Base-by-base conservation (phyloP, 2,329 filamentous ascomycete species). In the Claviceps paspali region DNA sequence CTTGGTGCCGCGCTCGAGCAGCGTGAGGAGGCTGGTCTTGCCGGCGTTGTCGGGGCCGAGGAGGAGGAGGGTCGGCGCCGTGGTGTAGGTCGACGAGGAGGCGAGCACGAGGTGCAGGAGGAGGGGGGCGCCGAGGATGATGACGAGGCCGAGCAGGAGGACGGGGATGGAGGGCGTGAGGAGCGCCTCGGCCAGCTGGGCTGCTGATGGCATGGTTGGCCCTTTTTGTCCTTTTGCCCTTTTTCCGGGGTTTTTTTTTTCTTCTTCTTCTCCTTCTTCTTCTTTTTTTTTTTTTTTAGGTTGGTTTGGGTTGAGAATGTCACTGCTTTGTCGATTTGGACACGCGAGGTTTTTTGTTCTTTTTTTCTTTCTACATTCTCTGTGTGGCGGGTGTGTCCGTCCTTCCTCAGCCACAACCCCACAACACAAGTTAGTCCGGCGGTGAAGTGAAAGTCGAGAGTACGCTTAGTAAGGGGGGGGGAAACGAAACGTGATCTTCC, bases 21-120 rank as follows among this genome's bases (percentile, higher is more conserved):
- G 69, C 17, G 84, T 86, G n/a, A 86, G 63, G 24, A 96, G 74
- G 7, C 82, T 73, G 0, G 91, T 96, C 65, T 96, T 98, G 51
- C 91, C 91, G 35, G 76, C 72, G 44, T 79, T 82, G 39, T 79
- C 78, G 12, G 88, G 85, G 1, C 91, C 91, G 34, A 87, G 56
- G 30, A 94, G 71, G 8, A 95, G 65, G 42, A 96, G 76, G 6
- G 79, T 80, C 35, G 88, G 85, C 19, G 82, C 70, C 11, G 67
- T 68, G 27, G 73, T 73, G 49, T 81, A 78, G 11, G 76, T 57
- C 18, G 71, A 70, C 35, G 73, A 68, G 38, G 71, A 72, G 56
- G 85, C 76, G 52, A 94, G 70, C 53, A 80, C 63, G 40, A 73
- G 56, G 63, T 96, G 91, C 33, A 95, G 67, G 38, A 93, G 53